Conservation (phyloP, 352 stramenopile genomes). For the Globisporangium orthogonon region DNA sequence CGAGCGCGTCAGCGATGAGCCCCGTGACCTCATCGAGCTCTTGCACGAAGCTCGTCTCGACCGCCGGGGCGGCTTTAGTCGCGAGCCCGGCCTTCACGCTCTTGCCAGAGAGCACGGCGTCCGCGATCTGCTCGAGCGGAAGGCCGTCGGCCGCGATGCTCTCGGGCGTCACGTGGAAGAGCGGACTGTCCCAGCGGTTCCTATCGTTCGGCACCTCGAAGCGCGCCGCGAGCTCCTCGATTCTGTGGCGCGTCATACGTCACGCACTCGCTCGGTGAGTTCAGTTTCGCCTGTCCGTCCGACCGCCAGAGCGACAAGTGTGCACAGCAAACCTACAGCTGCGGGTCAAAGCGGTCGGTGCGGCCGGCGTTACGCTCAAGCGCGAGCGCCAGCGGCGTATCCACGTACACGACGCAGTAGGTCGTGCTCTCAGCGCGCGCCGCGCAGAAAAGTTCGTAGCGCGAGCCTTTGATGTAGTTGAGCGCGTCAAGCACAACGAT, state of each 20-base stretch:
- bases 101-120: slow-evolving; percentile 58
- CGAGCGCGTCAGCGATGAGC: slow-evolving; percentile 48
- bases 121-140: slow-evolving; percentile 42
- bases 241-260: slow-evolving; percentile 17
- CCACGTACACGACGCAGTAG: slow-evolving; percentile 87
- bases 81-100: slow-evolving; percentile 61
- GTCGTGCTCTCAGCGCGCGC: slow-evolving; percentile 86
- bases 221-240: slow-evolving; percentile 79
- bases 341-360: slow-evolving; percentile 31
- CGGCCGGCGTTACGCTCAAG: slow-evolving; percentile 44
- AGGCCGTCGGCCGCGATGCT: slow-evolving; percentile 27
- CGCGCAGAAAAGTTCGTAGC: slow-evolving; percentile 94
- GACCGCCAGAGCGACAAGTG: neutral
- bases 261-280: neutral
- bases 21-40: slow-evolving; percentile 56
- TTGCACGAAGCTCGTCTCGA: slow-evolving; percentile 68
- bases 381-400: slow-evolving; percentile 54
- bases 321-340: slow-evolving; percentile 27
- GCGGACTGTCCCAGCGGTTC: slow-evolving; percentile 92
- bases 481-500: slow-evolving; percentile 91
- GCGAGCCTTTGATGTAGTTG: slow-evolving; percentile 94
- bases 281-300: too few relatives aligned
- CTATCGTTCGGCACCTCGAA: slow-evolving; percentile 90
- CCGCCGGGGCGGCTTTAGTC: slow-evolving; percentile 46
- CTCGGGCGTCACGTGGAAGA: slow-evolving; percentile 66